Evolutionary conservation across 2,329 filamentous ascomycete genomes (phyloP), one percentile per base, ranked within the genome.

Genomic region (Claviceps capensis): DNA sequence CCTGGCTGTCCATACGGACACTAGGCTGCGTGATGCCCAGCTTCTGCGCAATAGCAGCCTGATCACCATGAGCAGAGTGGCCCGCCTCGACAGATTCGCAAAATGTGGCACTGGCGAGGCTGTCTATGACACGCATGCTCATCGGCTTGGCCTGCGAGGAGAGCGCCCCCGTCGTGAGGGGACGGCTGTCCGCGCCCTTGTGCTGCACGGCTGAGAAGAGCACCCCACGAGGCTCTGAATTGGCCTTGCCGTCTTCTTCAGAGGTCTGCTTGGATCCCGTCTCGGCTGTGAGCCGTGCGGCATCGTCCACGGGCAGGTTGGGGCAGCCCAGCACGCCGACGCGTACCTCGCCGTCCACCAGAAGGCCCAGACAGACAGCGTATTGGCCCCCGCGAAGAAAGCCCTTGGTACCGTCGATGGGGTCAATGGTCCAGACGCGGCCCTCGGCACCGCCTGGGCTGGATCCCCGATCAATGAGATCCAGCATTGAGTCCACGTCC

Each of bases 351-450:
- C 91, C 93, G 63, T 97, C 89, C 30, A 95, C 86, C 72, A 98
- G 85, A 61, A 98, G 75, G 38, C 81, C 93, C 5, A 98, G 78
- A 65, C 91, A 96, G 51, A 98, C 89, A 52, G 93, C 94, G 66
- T 98, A 98, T 72, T 98, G 93, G 41, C 90, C 94, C 50, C 93
- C 93, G 56, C 94, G 81, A 55, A 98, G 75, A 73, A 98, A 98
- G 34, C 93, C 94, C 72, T 96, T 95, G 51, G 93, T 98, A 58
- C 93, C 93, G 68, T 98, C 93, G 56, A 98, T 96, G 54, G 93
- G 93, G 69, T 98, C 93, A 53, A 98, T 82, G 42, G 91, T 87
- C 93, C 93, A 98, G 67, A 97, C 88, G 59, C 93, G 78, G 56
- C 88, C 89, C 58, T 73, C 76, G 55, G 71, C 67, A 30, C 88